Evolutionary conservation across 495 filamentous ascomycete species (phyloP).

Genomic region (Daldinia loculata): DNA sequence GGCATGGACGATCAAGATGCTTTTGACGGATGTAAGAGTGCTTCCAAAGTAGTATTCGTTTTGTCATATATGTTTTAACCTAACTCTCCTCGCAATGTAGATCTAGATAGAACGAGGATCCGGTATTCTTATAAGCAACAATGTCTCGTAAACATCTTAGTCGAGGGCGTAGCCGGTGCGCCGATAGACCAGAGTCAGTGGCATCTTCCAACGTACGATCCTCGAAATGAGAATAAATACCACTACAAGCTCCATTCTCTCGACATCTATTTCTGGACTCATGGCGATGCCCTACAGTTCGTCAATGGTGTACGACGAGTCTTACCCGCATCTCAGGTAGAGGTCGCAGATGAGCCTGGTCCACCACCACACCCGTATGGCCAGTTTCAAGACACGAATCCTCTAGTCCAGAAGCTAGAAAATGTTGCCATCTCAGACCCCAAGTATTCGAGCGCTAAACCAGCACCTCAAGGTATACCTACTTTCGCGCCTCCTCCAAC

Average conservation of each 20-base stretch:
- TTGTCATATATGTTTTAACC: background rate
- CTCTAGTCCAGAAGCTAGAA: conserved; percentile 86
- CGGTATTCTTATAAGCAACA: conserved; percentile 81
- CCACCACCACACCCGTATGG: conserved; percentile 50
- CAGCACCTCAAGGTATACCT: conserved; percentile 48
- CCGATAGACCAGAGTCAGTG: conserved; percentile 66
- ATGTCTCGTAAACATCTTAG: conserved; percentile 75
- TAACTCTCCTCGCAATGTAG: conserved; percentile 48
- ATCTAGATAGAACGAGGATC: conserved; percentile 70
- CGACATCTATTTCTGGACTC: conserved; percentile 90
- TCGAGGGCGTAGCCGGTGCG: conserved; percentile 63
- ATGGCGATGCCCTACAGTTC: conserved; percentile 76
- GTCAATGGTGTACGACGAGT: conserved; percentile 70
- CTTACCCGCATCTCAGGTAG: conserved; percentile 67
- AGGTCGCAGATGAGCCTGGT: conserved; percentile 64
- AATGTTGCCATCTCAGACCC: conserved; percentile 70
- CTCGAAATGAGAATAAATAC: conserved; percentile 72
- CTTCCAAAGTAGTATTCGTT: background rate
- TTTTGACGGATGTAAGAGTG: conserved; percentile 76
- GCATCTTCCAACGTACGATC: conserved; percentile 78
- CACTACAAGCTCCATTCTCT: conserved; percentile 81
- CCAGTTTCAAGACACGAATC: conserved; percentile 66
- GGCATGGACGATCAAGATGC: conserved; percentile 89
- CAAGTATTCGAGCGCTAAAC: conserved; percentile 57
- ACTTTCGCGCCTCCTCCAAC: conserved; percentile 54